A percentile compares a stretch with the other conserved stretches of the same genome.
phyloP scores from a whole-genome alignment of 306 rosid species.

The Fragaria vesca region DNA sequence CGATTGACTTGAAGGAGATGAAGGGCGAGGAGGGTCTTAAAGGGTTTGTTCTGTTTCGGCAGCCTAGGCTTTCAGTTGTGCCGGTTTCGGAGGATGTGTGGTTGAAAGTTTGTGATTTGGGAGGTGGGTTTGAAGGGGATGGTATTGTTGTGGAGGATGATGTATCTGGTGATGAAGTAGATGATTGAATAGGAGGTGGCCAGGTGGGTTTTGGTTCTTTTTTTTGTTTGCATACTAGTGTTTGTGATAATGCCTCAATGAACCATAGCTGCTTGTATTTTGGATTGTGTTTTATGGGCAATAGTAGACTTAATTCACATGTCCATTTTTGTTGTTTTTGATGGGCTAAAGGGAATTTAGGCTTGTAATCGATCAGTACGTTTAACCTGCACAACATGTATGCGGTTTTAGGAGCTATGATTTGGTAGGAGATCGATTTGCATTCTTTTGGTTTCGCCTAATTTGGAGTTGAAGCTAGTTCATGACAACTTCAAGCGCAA shows the following conservation, averaged over 20 bases:
- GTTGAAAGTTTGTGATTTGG: constrained; percentile 57
- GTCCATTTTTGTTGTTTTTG: neutral
- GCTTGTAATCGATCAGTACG: neutral
- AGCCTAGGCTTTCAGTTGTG: constrained; percentile 75
- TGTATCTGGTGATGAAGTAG: constrained; percentile 3
- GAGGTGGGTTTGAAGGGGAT: constrained; percentile 76
- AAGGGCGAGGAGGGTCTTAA: constrained; percentile 44
- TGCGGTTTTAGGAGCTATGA: neutral
- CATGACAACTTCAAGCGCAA: too few species aligned
- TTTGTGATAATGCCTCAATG: constrained; percentile 23
- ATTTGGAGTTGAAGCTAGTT: too few species aligned
- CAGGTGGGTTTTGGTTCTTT: neutral
- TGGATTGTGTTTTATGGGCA: neutral
- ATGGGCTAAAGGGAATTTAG: neutral
- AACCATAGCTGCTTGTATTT: neutral
- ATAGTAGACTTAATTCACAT: neutral
- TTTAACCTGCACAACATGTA: neutral
- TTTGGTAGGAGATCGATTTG: neutral
- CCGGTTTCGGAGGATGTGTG: constrained; percentile 55
- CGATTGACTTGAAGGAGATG: constrained; percentile 76
- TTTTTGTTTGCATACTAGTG: constrained; percentile 18
- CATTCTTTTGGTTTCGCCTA: neutral
- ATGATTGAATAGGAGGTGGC: neutral
- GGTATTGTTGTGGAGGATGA: constrained; percentile 20
- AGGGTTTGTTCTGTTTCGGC: constrained; percentile 57